phyloP scores from a whole-genome alignment of 2,329 filamentous ascomycete genomes.

The Penicillium sp. region DNA sequence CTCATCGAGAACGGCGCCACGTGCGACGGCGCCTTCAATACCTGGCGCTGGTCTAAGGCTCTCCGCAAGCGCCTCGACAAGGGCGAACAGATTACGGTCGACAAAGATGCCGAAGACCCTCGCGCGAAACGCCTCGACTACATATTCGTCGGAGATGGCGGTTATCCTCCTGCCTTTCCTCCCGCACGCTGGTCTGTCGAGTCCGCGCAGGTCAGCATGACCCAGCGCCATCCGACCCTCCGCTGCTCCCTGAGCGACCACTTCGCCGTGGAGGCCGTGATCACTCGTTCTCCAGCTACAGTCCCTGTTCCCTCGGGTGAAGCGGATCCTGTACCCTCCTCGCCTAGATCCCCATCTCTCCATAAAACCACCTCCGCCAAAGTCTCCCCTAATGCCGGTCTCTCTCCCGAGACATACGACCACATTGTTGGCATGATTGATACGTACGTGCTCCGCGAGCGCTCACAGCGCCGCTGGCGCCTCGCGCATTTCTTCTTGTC shows the following conservation, averaged over 20 bases:
- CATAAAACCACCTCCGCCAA: conserved; percentile 18
- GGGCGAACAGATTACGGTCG: conserved; percentile 62
- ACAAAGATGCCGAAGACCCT: conserved; percentile 65
- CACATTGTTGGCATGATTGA: conserved; percentile 69
- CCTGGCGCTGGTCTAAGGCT: conserved; percentile 81
- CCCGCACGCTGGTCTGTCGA: conserved; percentile 65
- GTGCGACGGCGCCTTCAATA: conserved; percentile 82
- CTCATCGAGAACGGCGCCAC: conserved; percentile 78
- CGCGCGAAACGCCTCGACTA: conserved; percentile 89
- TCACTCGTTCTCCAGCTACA: conserved; percentile 48
- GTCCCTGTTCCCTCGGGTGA: conserved; percentile 1
- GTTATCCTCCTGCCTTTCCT: conserved; percentile 31
- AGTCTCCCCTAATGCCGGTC: conserved; percentile 28
- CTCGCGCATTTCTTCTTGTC: conserved; percentile 70
- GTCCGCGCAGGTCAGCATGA: conserved; percentile 72
- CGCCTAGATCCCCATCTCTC: conserved; percentile 12
- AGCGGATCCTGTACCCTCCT: conserved; percentile 4
- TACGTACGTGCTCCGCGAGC: conserved; percentile 68
- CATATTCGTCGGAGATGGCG: conserved; percentile 71
- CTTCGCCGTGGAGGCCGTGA: conserved; percentile 81
- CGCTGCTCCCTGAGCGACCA: conserved; percentile 90
- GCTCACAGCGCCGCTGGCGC: conserved; percentile 67
- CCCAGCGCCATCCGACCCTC: conserved; percentile 72
- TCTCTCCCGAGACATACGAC: conserved; percentile 59
- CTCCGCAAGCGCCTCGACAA: conserved; percentile 66